Base-by-base conservation (phyloP, 495 filamentous ascomycete genomes). In the Monascus purpureus region DNA sequence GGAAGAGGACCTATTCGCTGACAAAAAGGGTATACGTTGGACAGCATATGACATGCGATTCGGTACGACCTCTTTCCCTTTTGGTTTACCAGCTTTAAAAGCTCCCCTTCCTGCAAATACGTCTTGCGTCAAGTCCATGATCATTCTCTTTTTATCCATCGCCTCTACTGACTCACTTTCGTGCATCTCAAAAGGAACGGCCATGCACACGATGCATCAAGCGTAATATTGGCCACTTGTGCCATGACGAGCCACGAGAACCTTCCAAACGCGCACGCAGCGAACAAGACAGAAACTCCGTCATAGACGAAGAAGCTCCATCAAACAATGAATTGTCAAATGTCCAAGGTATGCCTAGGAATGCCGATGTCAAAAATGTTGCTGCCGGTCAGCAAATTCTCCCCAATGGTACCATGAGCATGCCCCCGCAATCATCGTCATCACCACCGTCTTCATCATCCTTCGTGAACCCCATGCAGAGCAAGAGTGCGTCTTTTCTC, bases 31-130 rank as follows among this genome's bases (percentile, higher is more conserved):
- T 43, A 57, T 53, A 43, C 41, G 56, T 59, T 49, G 54, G 60
- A 62, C 63, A 93, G 82, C 90, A 97, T 78, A 97, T 97, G 90
- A 96, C 92, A 55, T 97, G 90, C 72, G 92, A 97, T 73, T 81
- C 87, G 67, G 87, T 93, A 88, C 72, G 83, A 75, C 59, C 12
- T 16, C 5, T 48, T 58, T 52, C 55, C 54, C 55, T 22, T 22
- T 22, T 22, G 20, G 20, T 22, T 22, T 22, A n/a, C n/a, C n/a
- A n/a, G n/a, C n/a, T n/a, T n/a, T n/a, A n/a, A n/a, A n/a, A n/a
- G n/a, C n/a, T n/a, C n/a, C n/a, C n/a, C n/a, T n/a, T n/a, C n/a
- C n/a, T n/a, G n/a, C n/a, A n/a, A n/a, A n/a, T n/a, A n/a, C n/a
- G n/a, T n/a, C n/a, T n/a, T n/a, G n/a, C n/a, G n/a, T n/a, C n/a